phyloP scores from a whole-genome alignment of 2,329 filamentous ascomycete genomes.

The Dactylella cylindrospora region DNA sequence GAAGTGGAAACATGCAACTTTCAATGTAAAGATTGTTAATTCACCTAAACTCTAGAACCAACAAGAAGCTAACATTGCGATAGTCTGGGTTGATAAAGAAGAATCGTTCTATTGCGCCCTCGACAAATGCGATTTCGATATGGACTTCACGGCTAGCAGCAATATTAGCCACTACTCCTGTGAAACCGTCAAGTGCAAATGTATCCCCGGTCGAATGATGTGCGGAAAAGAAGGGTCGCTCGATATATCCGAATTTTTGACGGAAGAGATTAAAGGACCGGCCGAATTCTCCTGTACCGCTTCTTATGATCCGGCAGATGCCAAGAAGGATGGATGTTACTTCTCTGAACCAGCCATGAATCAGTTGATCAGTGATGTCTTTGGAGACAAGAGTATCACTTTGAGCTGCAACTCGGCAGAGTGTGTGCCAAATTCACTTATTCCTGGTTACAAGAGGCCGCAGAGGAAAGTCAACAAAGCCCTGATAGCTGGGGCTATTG shows the following conservation, averaged over 20 bases:
- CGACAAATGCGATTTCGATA: conserved; percentile 72
- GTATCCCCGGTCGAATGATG: conserved; percentile 87
- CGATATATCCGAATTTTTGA: conserved; percentile 86
- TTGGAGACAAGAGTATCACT: conserved; percentile 87
- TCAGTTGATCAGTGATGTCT: conserved; percentile 79
- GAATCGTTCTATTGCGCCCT: conserved; percentile 97
- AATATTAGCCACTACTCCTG: conserved; percentile 87
- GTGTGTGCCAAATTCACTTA: conserved; percentile 87
- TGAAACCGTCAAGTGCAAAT: conserved; percentile 79
- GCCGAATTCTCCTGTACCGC: conserved; percentile 74
- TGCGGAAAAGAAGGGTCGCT: conserved; percentile 90
- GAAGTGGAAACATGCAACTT: conserved; percentile 81
- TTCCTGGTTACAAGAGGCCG: conserved; percentile 84
- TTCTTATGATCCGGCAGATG: conserved; percentile 56
- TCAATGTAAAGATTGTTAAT: conserved; percentile 65
- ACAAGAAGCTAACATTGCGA: no score
- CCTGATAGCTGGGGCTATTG: conserved; percentile 90
- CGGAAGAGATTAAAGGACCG: conserved; percentile 79
- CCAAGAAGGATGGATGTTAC: conserved; percentile 69
- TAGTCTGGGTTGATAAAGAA: conserved; percentile 89
- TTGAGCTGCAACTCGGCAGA: conserved; percentile 82
- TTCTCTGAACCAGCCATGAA: conserved; percentile 95
- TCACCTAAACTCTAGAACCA: neutral
- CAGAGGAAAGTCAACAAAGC: conserved; percentile 96
- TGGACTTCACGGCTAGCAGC: conserved; percentile 66